Conservation (phyloP, 306 rosid genomes). For the Hippophae rhamnoides region DNA sequence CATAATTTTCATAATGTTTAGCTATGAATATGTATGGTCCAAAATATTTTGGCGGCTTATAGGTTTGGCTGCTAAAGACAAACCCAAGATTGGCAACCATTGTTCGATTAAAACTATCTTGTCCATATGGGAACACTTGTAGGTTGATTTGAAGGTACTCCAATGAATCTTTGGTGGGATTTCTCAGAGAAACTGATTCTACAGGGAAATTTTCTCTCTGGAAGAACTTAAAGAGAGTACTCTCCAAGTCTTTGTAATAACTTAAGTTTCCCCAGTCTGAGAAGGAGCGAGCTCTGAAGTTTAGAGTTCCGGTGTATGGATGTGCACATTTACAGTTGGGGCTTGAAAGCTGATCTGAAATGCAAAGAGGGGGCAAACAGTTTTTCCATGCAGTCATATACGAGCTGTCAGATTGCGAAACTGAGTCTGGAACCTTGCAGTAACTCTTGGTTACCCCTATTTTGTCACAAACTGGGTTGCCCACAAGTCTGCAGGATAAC, state of each 20-base stretch:
- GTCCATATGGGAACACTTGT: slow-evolving; percentile 38
- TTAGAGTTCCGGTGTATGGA: slow-evolving; percentile 50
- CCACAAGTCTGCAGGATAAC: slow-evolving; percentile 6
- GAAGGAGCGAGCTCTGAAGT: slow-evolving; percentile 51
- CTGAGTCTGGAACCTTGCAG: slow-evolving; percentile 27
- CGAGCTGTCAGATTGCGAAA: slow-evolving; percentile 7
- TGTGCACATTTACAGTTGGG: slow-evolving; percentile 64
- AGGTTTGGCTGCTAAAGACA: slow-evolving; percentile 43
- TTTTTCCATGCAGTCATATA: slow-evolving; percentile 20
- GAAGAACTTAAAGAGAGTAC: slow-evolving; percentile 8
- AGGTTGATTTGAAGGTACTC: slow-evolving; percentile 33
- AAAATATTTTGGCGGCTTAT: slow-evolving; percentile 25
- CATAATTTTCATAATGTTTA: slow-evolving; percentile 8
- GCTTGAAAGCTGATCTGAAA: slow-evolving; percentile 27
- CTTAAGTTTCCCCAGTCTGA: slow-evolving; percentile 29
- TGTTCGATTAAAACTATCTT: slow-evolving; percentile 34
- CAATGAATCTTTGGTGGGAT: slow-evolving; percentile 13
- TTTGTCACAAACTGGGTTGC: slow-evolving; percentile 39
- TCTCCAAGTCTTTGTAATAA: slow-evolving; percentile 25
- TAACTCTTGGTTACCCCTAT: slow-evolving; percentile 11
- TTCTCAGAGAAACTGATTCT: slow-evolving; percentile 38
- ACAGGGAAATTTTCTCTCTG: slow-evolving; percentile 14
- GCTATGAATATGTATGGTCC: slow-evolving; percentile 42
- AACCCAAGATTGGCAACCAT: slow-evolving; percentile 31
- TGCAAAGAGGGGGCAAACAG: slow-evolving; percentile 35